phyloP scores from a whole-genome alignment of 306 rosid species.

The Cicer pinnatifidum region DNA sequence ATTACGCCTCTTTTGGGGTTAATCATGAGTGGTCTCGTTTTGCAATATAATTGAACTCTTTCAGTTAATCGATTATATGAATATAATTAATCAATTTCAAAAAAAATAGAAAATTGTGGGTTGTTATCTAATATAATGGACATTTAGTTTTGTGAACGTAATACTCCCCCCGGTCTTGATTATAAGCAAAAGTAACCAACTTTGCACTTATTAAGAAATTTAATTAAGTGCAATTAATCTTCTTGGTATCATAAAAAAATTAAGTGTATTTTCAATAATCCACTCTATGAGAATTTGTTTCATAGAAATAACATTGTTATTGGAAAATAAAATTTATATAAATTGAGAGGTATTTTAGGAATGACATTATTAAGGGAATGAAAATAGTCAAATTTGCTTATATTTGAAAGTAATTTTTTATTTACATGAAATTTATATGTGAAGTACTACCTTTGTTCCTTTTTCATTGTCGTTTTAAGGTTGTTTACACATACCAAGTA shows the following conservation, averaged over 20 bases:
- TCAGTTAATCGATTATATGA: not conserved
- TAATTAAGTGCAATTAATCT: not conserved
- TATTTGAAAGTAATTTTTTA: not conserved
- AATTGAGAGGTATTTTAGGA: not conserved
- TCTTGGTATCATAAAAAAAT: not conserved
- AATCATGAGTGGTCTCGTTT: conserved; percentile 13
- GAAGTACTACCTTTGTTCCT: no score
- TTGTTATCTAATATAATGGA: not conserved
- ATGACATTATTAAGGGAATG: not conserved
- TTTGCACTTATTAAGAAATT: not conserved
- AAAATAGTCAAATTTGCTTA: not conserved
- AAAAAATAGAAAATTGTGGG: not conserved
- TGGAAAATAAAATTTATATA: not conserved
- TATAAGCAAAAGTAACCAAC: not conserved
- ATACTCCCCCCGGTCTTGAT: not conserved
- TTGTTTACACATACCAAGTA: no score
- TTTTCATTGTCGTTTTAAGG: no score
- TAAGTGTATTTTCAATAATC: not conserved
- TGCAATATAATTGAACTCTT: conserved; percentile 7
- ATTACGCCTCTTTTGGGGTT: conserved; percentile 14
- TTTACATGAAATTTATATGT: not conserved
- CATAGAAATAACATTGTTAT: not conserved
- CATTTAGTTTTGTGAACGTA: not conserved
- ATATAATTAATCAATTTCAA: not conserved
- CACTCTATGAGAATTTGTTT: not conserved